Conservation (phyloP, 768 basidiomycete genomes). For the Mycena vulgaris region DNA sequence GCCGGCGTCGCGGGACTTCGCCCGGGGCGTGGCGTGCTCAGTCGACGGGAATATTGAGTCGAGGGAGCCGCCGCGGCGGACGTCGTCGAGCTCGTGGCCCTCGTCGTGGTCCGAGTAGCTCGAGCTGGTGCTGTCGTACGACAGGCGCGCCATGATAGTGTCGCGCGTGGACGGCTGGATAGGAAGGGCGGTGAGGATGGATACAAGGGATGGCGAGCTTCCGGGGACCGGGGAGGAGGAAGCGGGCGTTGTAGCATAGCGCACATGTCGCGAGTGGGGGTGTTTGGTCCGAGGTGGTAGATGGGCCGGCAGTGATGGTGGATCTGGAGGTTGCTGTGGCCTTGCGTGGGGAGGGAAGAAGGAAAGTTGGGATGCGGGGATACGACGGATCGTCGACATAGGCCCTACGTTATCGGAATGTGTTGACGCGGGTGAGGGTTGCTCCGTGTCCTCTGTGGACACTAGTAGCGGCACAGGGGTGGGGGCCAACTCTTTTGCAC, state of each 20-base stretch:
- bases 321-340: slow-evolving; percentile 39
- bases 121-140: slow-evolving; percentile 63
- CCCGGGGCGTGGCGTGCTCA: slow-evolving; percentile 29
- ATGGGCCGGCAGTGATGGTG: slow-evolving; percentile 33
- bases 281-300: slow-evolving; percentile 31
- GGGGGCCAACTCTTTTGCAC: slow-evolving; percentile 53
- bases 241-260: slow-evolving; percentile 37
- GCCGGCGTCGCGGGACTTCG: too few species aligned
- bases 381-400: slow-evolving; percentile 56
- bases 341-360: slow-evolving; percentile 66
- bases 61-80: slow-evolving; percentile 40
- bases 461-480: slow-evolving; percentile 35
- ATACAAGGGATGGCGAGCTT: slow-evolving; percentile 52
- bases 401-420: slow-evolving; percentile 31
- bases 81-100: slow-evolving; percentile 64
- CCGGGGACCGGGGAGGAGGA: slow-evolving; percentile 19
- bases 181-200: slow-evolving; percentile 63
- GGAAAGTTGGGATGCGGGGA: slow-evolving; percentile 67
- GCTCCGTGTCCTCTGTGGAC: slow-evolving; percentile 34
- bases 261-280: slow-evolving; percentile 30
- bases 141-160: slow-evolving; percentile 68
- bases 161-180: slow-evolving; percentile 69
- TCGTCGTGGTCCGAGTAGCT: slow-evolving; percentile 55
- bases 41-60: slow-evolving; percentile 46
- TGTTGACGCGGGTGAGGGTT: slow-evolving; percentile 26